Percentiles rank a stretch among this genome's conserved stretches.
phyloP scores from a whole-genome alignment of 139 green algal genomes.

The Volvox reticuliferus region DNA sequence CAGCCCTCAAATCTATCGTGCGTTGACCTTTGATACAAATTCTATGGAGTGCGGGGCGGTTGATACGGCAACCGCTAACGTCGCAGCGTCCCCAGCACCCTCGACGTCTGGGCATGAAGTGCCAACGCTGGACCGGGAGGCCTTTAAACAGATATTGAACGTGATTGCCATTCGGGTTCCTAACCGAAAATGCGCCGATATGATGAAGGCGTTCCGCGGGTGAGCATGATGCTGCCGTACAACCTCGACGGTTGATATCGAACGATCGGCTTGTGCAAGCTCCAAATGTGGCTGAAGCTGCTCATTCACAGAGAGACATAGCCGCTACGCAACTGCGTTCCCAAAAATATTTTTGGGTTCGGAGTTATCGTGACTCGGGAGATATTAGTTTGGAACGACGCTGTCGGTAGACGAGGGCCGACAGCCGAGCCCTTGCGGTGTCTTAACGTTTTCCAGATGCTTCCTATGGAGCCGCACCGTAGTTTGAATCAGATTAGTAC shows the following conservation, averaged over 20 bases:
- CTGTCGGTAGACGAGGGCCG: no score
- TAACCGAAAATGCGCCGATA: conserved; percentile 64
- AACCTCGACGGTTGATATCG: not conserved
- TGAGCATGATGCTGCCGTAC: conserved; percentile 29
- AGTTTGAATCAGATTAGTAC: no score
- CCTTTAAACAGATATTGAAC: conserved; percentile 61
- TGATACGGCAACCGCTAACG: not conserved
- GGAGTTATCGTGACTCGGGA: no score
- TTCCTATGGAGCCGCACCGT: no score
- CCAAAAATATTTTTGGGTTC: no score
- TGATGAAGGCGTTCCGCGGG: conserved; percentile 69
- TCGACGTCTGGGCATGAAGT: conserved; percentile 10
- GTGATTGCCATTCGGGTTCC: conserved; percentile 75
- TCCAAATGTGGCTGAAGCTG: no score
- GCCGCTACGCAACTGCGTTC: no score
- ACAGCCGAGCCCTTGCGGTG: no score
- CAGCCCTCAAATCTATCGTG: not conserved
- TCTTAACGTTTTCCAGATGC: no score
- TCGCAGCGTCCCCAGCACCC: not conserved
- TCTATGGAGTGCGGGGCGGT: not conserved
- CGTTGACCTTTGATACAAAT: not conserved
- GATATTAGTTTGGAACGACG: no score
- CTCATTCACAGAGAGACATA: no score
- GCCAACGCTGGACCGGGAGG: conserved; percentile 52
- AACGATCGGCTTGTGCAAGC: no score